Base-by-base conservation (phyloP, 306 rosid genomes). In the Vigna reflexopilosa region DNA sequence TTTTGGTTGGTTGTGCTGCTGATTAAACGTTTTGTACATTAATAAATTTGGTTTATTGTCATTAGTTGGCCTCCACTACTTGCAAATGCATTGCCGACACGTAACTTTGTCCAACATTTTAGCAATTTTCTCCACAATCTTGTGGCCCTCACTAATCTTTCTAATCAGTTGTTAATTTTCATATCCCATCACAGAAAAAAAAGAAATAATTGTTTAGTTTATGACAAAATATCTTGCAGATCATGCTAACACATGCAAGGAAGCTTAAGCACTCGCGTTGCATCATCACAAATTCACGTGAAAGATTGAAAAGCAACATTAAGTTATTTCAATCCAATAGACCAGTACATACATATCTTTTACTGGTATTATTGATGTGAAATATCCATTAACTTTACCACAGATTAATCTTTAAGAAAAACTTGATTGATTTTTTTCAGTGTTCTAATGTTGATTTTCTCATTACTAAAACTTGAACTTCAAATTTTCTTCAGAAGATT, bases 21-120 rank as follows among this genome's bases (percentile, higher is more conserved):
- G 63, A 19, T 64, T 56, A 72, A 79, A 72, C 57, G 40, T 73
- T 62, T 73, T 84, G 82, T 84, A 69, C 81, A 86, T 70, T 77
- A 77, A 67, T 81, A 48, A 67, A 36, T 42, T 72, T 72, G 50
- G 45, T 7, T 34, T 72, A 36, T 57, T 66, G 59, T 72, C 36
- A 30, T 44, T 73, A 67, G 66, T 81, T 72, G 85, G 75, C 59
- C 50, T 68, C 77, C 81, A 59, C 73, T 26, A 34, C 75, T 22
- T 22, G 72, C 50, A 75, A 67, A 48, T 75, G 84, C 75, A 59
- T 55, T 74, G 80, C 80, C 52, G 40, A 36, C 81, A 64, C 67
- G 66, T 63, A 70, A 13, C n/a, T 17, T 9, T 9, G 38, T 45
- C 50, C 5, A 62, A 58, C 51, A 67, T 22, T 50, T 19, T 47